These are phyloP conservation scores for Phytophthora pinifolia DNA, from an alignment of 352 stramenopile genomes.

Conservation along the genomic window DNA sequence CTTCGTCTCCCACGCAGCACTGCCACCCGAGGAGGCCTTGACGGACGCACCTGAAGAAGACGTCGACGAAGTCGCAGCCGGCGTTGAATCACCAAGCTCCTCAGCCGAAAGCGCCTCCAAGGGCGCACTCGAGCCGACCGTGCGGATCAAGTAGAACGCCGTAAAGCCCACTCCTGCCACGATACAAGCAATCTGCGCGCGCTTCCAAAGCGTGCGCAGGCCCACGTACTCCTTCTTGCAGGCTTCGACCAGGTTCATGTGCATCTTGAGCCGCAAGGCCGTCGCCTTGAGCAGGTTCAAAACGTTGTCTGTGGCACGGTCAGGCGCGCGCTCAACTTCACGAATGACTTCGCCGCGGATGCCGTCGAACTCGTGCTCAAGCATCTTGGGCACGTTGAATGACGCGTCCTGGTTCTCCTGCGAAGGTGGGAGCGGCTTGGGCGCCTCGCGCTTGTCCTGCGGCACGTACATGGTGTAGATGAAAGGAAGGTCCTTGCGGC, in stretches of 20 bases:
- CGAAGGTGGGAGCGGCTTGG: slow-evolving; percentile 8
- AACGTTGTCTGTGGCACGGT: slow-evolving; percentile 83
- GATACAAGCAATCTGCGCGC: slow-evolving; percentile 64
- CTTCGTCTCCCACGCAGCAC: slow-evolving; percentile 64
- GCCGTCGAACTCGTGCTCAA: slow-evolving; percentile 86
- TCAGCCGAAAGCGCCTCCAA: slow-evolving; percentile 37
- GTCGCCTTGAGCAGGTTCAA: slow-evolving; percentile 83
- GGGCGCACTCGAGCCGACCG: slow-evolving; percentile 36
- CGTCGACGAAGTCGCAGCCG: slow-evolving; percentile 6
- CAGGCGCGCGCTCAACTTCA: slow-evolving; percentile 76
- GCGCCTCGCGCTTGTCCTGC: slow-evolving; percentile 43
- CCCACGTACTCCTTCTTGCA: slow-evolving; percentile 81
- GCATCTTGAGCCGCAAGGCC: slow-evolving; percentile 82
- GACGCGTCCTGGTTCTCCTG: slow-evolving; percentile 18
- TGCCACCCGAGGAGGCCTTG: slow-evolving; percentile 10
- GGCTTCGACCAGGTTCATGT: slow-evolving; percentile 73
- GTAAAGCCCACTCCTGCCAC: slow-evolving; percentile 60
- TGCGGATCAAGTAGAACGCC: slow-evolving; percentile 79
- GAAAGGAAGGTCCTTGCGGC: slow-evolving; percentile 84
- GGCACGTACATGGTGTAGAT: slow-evolving; percentile 92
- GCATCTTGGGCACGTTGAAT: slow-evolving; percentile 63
- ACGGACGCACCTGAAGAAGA: slow-evolving; percentile 4
- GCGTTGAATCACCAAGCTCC: slow-evolving; percentile 11
- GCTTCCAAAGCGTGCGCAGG: slow-evolving; percentile 71
- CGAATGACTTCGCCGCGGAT: slow-evolving; percentile 84